Percentiles rank a stretch among this genome's conserved stretches.
These are phyloP conservation scores for Penicillium thymicola DNA, from an alignment of 2,329 filamentous ascomycete genomes.

Conservation along the genomic window DNA sequence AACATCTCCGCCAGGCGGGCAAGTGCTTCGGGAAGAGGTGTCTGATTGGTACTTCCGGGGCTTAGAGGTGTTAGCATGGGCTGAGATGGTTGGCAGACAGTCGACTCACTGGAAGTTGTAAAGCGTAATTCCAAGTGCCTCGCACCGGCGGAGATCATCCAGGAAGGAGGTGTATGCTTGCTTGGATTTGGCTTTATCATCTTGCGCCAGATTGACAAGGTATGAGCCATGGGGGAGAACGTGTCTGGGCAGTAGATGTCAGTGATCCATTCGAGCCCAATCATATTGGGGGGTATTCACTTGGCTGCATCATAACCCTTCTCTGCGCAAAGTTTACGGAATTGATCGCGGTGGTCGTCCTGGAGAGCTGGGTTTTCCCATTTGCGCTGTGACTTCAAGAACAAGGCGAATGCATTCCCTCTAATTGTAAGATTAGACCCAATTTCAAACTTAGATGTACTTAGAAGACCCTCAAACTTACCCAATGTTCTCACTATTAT, in stretches of 20 bases:
- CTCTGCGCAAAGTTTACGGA: constrained; percentile 64
- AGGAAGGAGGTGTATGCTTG: constrained; percentile 85
- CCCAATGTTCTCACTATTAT: constrained; percentile 73
- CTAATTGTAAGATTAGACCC: constrained; percentile 39
- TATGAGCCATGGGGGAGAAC: constrained; percentile 93
- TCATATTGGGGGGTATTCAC: constrained; percentile 20
- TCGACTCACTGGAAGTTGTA: constrained; percentile 82
- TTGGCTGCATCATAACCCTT: constrained; percentile 68
- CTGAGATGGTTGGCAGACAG: neutral
- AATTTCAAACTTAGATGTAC: neutral
- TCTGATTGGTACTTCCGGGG: constrained; percentile 75
- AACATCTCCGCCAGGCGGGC: constrained; percentile 75
- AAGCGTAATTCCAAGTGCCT: constrained; percentile 78
- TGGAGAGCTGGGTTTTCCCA: constrained; percentile 81
- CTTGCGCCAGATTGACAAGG: constrained; percentile 89
- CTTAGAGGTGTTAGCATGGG: constrained; percentile 24
- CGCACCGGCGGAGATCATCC: constrained; percentile 83
- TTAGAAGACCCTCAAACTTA: constrained; percentile 24
- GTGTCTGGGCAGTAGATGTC: constrained; percentile 47
- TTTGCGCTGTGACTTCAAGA: constrained; percentile 94
- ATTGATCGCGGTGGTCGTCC: constrained; percentile 64
- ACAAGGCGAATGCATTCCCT: constrained; percentile 89
- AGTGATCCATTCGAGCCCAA: neutral
- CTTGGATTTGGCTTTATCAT: constrained; percentile 71
- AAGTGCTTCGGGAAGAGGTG: constrained; percentile 66